phyloP scores from a whole-genome alignment of 495 filamentous ascomycete species.

The Penicillium parvum region DNA sequence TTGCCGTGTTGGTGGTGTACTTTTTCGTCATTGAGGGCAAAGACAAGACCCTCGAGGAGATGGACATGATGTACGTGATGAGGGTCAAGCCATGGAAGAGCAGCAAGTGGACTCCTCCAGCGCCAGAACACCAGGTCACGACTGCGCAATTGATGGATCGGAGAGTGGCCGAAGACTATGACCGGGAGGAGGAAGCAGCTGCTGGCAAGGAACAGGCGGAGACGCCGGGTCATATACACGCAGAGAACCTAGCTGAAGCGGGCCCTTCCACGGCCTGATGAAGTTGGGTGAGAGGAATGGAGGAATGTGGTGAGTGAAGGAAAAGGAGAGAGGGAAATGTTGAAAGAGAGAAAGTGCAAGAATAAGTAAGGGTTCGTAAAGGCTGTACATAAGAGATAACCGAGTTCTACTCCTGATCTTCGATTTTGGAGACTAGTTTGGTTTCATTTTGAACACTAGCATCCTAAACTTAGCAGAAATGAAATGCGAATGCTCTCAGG shows the following conservation, averaged over 20 bases:
- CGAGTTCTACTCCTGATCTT: no score
- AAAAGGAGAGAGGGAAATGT: neutral
- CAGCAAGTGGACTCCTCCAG: conserved; percentile 27
- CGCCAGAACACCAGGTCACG: conserved; percentile 29
- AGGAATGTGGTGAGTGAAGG: neutral
- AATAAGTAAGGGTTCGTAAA: no score
- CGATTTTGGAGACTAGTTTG: no score
- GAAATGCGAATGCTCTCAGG: no score
- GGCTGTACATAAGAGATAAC: no score
- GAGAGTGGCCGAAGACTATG: conserved; percentile 16
- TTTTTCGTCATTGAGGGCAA: conserved; percentile 68
- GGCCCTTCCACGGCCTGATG: conserved; percentile 18
- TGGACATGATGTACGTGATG: conserved; percentile 78
- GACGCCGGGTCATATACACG: conserved; percentile 19
- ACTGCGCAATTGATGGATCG: conserved; percentile 31
- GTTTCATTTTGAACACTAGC: no score
- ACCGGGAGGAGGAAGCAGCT: conserved; percentile 13
- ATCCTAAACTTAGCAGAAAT: no score
- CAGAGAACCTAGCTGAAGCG: conserved; percentile 18
- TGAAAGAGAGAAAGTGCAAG: neutral
- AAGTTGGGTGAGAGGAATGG: neutral
- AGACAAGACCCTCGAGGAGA: conserved; percentile 63
- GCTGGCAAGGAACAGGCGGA: conserved; percentile 12
- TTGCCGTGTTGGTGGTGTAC: conserved; percentile 63
- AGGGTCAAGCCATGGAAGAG: conserved; percentile 60